These are phyloP conservation scores for Schizophyllum commune DNA, from an alignment of 1,284 basidiomycete species.

Conservation along the genomic window DNA sequence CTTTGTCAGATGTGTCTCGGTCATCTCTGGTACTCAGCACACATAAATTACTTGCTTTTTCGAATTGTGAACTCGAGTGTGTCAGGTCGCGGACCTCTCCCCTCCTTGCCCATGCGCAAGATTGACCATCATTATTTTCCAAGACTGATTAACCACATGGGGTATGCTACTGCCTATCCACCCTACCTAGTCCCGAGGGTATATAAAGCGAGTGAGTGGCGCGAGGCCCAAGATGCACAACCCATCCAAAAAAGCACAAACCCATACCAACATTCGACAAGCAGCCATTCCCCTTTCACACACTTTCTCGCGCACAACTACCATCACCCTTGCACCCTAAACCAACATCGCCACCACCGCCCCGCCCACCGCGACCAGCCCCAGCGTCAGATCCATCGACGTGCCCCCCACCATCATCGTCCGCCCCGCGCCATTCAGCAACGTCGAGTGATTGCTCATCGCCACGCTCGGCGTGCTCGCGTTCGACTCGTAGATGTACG, in stretches of 20 bases:
- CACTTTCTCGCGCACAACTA: too few relatives aligned
- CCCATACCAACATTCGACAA: too few relatives aligned
- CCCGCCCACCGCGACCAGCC: not conserved
- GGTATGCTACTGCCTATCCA: not conserved
- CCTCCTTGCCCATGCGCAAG: too few relatives aligned
- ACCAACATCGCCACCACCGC: not conserved
- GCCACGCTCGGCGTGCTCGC: conserved; percentile 40
- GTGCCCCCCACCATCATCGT: not conserved
- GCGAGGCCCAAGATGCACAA: conserved; percentile 6
- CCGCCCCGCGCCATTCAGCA: conserved; percentile 28
- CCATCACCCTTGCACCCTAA: too few relatives aligned
- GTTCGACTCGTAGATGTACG: conserved; percentile 57
- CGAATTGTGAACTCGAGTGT: too few relatives aligned
- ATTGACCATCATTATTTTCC: too few relatives aligned
- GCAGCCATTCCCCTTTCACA: too few relatives aligned
- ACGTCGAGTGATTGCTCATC: conserved; percentile 47
- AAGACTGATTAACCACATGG: not conserved
- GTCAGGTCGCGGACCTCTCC: too few relatives aligned
- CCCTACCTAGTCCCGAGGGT: not conserved
- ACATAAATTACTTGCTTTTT: too few relatives aligned
- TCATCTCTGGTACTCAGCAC: too few relatives aligned
- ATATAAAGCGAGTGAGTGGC: not conserved
- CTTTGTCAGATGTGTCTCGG: too few relatives aligned
- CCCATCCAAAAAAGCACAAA: not conserved
- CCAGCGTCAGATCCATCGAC: not conserved